A percentile compares a stretch with the other conserved stretches of the same genome.
Evolutionary conservation across 768 basidiomycete genomes (phyloP).

Genomic region (Coprinopsis strossmayeri): DNA sequence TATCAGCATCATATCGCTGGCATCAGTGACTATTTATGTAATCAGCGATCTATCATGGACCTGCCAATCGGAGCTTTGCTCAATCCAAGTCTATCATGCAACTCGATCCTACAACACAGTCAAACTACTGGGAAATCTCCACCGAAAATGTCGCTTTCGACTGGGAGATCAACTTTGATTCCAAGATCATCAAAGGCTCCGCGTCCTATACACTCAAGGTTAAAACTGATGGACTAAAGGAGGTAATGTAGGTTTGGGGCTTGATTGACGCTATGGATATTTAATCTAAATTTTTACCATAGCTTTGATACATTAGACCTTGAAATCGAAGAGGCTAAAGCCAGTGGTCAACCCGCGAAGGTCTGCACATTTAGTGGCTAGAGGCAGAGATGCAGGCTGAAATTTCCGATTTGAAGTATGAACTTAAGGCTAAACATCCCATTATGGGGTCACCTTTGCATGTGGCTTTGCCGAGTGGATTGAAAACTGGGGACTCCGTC

Average conservation of each 20-base stretch:
- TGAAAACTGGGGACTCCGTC: conserved; percentile 40
- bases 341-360: conserved; percentile 41
- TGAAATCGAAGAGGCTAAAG: conserved; percentile 45
- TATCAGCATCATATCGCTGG: too few relatives aligned
- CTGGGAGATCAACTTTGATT: conserved; percentile 73
- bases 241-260: conserved; percentile 48
- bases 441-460: conserved; percentile 77
- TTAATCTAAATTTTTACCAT: background rate
- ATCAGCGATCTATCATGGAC: background rate
- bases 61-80: too few relatives aligned
- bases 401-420: too few relatives aligned
- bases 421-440: conserved; percentile 48
- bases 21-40: background rate
- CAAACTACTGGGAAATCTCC: conserved; percentile 67
- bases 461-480: conserved; percentile 41
- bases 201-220: conserved; percentile 58
- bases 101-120: conserved; percentile 66
- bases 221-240: conserved; percentile 41
- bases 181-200: conserved; percentile 54
- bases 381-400: too few relatives aligned
- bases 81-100: too few relatives aligned
- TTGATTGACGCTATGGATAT: background rate
- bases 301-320: conserved; percentile 77
- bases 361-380: too few relatives aligned
- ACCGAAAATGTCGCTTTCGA: conserved; percentile 66